Evolutionary conservation across 495 filamentous ascomycete species (phyloP).

Genomic region (Tuber indicum): DNA sequence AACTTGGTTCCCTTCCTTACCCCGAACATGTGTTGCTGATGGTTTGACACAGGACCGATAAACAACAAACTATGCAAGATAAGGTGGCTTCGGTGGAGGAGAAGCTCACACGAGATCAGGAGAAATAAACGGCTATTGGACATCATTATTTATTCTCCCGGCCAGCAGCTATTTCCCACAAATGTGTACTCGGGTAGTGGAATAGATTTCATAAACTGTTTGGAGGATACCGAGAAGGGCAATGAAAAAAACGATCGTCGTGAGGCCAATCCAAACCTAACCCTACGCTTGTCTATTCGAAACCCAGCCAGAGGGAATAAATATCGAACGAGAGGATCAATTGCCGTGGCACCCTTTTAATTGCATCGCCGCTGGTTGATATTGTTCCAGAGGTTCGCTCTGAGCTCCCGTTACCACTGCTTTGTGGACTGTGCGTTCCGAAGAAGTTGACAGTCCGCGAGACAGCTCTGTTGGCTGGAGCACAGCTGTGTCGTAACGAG

Average conservation of each 20-base stretch:
- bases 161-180: neutral
- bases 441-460: neutral
- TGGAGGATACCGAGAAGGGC: neutral
- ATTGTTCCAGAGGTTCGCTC: neutral
- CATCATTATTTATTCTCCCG: neutral
- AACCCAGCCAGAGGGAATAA: neutral
- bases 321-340: neutral
- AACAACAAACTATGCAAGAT: constrained; percentile 29
- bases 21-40: constrained; percentile 8
- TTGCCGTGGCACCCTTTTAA: neutral
- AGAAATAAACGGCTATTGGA: constrained; percentile 7
- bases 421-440: neutral
- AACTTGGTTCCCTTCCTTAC: constrained; percentile 26
- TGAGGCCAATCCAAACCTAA: constrained; percentile 1
- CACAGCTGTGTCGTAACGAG: neutral
- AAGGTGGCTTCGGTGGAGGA: constrained; percentile 40
- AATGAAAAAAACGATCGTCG: neutral
- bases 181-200: neutral
- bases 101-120: constrained; percentile 21
- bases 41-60: constrained; percentile 36
- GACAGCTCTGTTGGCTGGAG: neutral
- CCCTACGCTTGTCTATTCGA: neutral
- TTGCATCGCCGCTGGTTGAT: neutral
- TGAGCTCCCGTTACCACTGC: neutral
- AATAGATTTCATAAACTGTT: constrained; percentile 3